These are phyloP conservation scores for Neurospora sp. DNA, from an alignment of 495 filamentous ascomycete species.

Conservation along the genomic window DNA sequence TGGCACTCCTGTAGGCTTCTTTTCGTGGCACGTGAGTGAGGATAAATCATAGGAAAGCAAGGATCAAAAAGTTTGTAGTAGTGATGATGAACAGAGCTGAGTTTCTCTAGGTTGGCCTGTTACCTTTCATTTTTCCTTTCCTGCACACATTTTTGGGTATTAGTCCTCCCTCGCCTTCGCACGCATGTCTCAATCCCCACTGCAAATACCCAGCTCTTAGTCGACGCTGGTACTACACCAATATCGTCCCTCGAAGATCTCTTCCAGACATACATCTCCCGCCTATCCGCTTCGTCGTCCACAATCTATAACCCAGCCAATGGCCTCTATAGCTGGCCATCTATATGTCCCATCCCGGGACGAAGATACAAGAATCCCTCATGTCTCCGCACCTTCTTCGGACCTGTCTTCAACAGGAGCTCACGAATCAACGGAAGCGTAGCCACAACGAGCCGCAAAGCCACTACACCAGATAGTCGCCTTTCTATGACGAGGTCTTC, in stretches of 20 bases:
- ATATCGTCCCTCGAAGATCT: background rate
- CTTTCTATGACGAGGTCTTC: constrained; percentile 4
- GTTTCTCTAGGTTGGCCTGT: background rate
- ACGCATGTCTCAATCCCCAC: background rate
- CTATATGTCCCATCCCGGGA: background rate
- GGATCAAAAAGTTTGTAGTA: background rate
- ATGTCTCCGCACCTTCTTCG: background rate
- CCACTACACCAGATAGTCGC: background rate
- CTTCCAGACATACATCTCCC: background rate
- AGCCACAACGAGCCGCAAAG: background rate
- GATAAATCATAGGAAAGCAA: background rate
- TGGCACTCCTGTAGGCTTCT: background rate
- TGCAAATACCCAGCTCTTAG: background rate
- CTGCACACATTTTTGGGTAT: background rate
- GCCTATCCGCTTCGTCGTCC: background rate
- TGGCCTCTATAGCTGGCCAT: background rate
- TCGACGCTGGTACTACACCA: background rate
- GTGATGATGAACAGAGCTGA: background rate
- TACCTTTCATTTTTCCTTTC: background rate
- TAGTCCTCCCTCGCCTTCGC: background rate
- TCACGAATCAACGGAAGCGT: background rate
- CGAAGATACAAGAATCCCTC: background rate
- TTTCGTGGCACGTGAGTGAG: background rate
- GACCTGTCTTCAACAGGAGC: background rate
- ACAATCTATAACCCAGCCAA: background rate